phyloP scores from a whole-genome alignment of 2,329 filamentous ascomycete species.

The Alternaria metachromatica region DNA sequence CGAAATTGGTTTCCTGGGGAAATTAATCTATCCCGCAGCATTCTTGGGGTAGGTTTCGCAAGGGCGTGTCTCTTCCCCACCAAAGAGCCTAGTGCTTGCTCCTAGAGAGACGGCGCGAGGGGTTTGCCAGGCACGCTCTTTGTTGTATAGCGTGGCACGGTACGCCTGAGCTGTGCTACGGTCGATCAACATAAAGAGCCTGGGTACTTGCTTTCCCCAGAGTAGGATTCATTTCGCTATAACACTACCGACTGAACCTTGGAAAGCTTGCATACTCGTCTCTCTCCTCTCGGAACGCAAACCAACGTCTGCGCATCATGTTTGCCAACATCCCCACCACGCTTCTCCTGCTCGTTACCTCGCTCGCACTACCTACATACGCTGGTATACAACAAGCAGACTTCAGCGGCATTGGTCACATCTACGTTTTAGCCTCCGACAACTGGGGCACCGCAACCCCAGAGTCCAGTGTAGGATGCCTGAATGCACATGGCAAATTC shows the following conservation, averaged over 20 bases:
- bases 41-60: not conserved
- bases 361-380: constrained; percentile 15
- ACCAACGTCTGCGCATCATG: constrained; percentile 1
- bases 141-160: not conserved
- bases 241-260: not conserved
- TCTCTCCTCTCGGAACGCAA: not conserved
- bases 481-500: constrained; percentile 33
- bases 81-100: not conserved
- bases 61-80: not conserved
- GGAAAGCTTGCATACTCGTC: not conserved
- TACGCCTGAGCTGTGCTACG: not conserved
- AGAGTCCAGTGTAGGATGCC: constrained; percentile 36
- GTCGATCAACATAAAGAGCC: not conserved
- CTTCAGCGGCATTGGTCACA: constrained; percentile 39
- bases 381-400: constrained; percentile 32
- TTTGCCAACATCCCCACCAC: constrained; percentile 14
- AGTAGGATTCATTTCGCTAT: not conserved
- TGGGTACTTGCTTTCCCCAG: not conserved
- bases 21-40: constrained; percentile 2
- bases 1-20: constrained; percentile 8
- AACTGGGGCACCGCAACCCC: constrained; percentile 35
- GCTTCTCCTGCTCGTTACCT: constrained; percentile 10
- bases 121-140: not conserved
- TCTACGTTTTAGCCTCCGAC: constrained; percentile 37
- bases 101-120: not conserved